These are phyloP conservation scores for Linnemannia schmuckeri DNA, from an alignment of 192 early-diverging fungal species.

Conservation along the genomic window DNA sequence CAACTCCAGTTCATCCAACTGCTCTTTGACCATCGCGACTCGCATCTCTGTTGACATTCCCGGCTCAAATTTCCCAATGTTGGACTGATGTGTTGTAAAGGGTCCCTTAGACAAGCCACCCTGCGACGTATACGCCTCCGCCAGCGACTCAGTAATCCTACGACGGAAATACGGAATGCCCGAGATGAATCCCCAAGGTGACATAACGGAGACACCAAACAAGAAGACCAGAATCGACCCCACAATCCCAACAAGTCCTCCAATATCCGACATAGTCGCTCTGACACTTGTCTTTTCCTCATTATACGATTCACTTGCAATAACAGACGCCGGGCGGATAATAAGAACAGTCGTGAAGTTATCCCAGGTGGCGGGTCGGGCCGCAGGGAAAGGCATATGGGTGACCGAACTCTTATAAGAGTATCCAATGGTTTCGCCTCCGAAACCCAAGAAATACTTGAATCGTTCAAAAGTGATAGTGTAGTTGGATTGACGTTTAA, in stretches of 20 bases:
- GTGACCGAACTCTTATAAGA: constrained; percentile 10
- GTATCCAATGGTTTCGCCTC: background rate
- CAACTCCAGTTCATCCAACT: constrained; percentile 43
- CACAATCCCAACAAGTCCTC: constrained; percentile 27
- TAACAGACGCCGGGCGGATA: constrained; percentile 10
- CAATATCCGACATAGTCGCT: constrained; percentile 40
- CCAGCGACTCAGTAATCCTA: constrained; percentile 23
- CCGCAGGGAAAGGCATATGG: constrained; percentile 7
- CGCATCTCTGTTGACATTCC: constrained; percentile 5
- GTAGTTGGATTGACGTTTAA: background rate
- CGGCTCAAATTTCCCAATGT: constrained; percentile 28
- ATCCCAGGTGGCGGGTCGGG: background rate
- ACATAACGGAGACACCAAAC: constrained; percentile 35
- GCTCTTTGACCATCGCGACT: constrained; percentile 35
- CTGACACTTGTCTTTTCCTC: constrained; percentile 32
- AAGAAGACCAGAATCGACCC: constrained; percentile 35
- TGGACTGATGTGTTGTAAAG: constrained; percentile 27
- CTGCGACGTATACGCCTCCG: constrained; percentile 15
- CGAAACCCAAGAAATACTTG: constrained; percentile 20
- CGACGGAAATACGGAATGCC: constrained; percentile 27
- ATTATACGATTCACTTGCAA: background rate
- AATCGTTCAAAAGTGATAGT: background rate
- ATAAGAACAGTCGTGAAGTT: constrained; percentile 29
- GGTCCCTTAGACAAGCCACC: constrained; percentile 41
- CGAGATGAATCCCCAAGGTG: constrained; percentile 39